Conservation (phyloP, 495 filamentous ascomycete genomes). For the Hyaloscypha hepaticicola region DNA sequence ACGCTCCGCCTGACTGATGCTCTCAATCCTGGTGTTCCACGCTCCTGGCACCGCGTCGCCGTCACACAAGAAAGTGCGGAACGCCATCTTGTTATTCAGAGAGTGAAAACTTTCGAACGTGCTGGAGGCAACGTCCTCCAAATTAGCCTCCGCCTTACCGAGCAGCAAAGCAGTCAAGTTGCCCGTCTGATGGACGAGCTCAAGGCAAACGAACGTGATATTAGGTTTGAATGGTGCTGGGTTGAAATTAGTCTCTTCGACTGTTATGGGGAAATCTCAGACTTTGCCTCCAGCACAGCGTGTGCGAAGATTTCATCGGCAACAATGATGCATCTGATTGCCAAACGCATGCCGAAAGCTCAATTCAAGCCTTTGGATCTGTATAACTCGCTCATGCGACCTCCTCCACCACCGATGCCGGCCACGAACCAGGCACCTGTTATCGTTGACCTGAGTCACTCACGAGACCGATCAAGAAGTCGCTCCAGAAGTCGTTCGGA, state of each 20-base stretch:
- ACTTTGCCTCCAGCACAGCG: not conserved
- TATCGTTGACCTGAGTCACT: not conserved
- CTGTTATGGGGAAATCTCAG: not conserved
- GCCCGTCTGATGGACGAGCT: slow-evolving; percentile 23
- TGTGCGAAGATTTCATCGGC: not conserved
- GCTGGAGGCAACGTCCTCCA: slow-evolving; percentile 18
- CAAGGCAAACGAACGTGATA: slow-evolving; percentile 12
- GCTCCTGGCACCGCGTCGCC: slow-evolving; percentile 16
- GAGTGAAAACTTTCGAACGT: slow-evolving; percentile 4
- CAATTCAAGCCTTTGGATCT: slow-evolving; percentile 9
- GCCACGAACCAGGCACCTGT: not conserved
- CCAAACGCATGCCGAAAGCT: slow-evolving; percentile 12
- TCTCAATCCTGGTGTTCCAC: not conserved
- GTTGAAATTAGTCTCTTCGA: slow-evolving; percentile 13
- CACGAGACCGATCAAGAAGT: not conserved
- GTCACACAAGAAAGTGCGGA: slow-evolving; percentile 15
- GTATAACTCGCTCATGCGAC: slow-evolving; percentile 17
- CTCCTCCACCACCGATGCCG: slow-evolving; percentile 7
- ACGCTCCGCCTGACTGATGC: slow-evolving; percentile 17
- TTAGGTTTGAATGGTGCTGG: slow-evolving; percentile 26
- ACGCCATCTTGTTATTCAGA: not conserved
- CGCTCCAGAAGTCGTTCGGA: not conserved
- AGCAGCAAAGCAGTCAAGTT: slow-evolving; percentile 23
- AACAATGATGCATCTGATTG: slow-evolving; percentile 20
- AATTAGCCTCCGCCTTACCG: slow-evolving; percentile 18